A percentile compares a stretch with the other conserved stretches of the same genome.
These are phyloP conservation scores for Colletotrichum sp. DNA, from an alignment of 2,329 filamentous ascomycete genomes.

Conservation along the genomic window DNA sequence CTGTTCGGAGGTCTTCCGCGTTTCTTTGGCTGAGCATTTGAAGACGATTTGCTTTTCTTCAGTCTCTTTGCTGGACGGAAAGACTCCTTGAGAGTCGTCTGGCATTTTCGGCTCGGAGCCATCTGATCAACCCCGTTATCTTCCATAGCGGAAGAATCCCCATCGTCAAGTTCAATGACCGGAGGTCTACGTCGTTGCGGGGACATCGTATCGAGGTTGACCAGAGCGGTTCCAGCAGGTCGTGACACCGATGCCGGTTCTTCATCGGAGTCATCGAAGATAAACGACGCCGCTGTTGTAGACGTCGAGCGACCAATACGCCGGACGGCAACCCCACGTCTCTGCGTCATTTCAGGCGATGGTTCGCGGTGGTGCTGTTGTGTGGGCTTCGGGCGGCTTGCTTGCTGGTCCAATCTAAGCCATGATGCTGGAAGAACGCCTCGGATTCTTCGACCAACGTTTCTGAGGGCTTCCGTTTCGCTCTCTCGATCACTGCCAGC, in stretches of 20 bases:
- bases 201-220: neutral
- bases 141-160: conserved; percentile 46
- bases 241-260: conserved; percentile 23
- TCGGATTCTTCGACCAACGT: conserved; percentile 50
- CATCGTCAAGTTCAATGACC: conserved; percentile 33
- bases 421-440: conserved; percentile 72
- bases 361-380: conserved; percentile 31
- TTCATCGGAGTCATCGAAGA: conserved; percentile 54
- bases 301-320: conserved; percentile 33
- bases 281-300: neutral
- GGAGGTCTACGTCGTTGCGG: neutral
- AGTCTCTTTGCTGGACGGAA: conserved; percentile 26
- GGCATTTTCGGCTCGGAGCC: conserved; percentile 47
- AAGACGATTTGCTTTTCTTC: conserved; percentile 25
- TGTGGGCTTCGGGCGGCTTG: conserved; percentile 27
- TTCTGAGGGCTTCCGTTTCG: conserved; percentile 44
- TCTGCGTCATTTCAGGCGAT: conserved; percentile 42
- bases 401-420: conserved; percentile 61
- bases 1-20: conserved; percentile 4
- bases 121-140: conserved; percentile 58
- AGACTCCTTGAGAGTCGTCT: conserved; percentile 30
- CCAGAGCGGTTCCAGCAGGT: neutral
- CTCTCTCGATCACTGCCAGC: conserved; percentile 37
- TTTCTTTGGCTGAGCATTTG: conserved; percentile 27
- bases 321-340: conserved; percentile 55